Evolutionary conservation across 2,329 filamentous ascomycete species (phyloP).

Genomic region (Trichoderma koningii): DNA sequence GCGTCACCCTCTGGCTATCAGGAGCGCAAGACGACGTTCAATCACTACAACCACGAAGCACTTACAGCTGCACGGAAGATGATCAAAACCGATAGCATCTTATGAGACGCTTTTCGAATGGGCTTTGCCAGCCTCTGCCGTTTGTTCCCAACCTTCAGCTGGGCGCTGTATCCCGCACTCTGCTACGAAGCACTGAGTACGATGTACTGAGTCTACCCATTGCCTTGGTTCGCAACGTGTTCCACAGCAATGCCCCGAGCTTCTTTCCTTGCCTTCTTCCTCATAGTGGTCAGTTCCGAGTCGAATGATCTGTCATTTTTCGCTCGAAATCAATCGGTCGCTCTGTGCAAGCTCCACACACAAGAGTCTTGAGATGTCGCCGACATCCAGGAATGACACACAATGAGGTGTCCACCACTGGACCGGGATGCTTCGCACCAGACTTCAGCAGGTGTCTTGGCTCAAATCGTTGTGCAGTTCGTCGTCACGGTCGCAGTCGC

Average conservation of each 20-base stretch:
- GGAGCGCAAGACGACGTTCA: too few species aligned
- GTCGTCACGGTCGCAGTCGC: not conserved
- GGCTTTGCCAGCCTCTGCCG: not conserved
- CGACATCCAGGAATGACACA: not conserved
- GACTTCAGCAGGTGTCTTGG: not conserved
- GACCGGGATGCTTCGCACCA: not conserved
- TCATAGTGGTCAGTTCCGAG: not conserved
- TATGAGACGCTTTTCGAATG: not conserved
- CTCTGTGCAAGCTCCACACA: not conserved
- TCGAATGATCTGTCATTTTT: not conserved
- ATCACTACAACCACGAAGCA: not conserved
- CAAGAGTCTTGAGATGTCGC: not conserved
- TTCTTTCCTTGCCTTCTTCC: not conserved
- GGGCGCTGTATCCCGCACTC: not conserved
- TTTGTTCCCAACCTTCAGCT: not conserved
- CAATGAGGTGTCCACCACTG: not conserved
- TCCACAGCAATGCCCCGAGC: not conserved
- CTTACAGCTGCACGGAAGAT: not conserved
- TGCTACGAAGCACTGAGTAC: not conserved
- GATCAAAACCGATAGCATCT: not conserved
- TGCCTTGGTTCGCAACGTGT: not conserved
- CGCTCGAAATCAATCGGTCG: not conserved
- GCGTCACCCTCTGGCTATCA: not conserved
- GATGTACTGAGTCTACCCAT: not conserved
- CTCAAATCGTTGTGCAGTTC: not conserved